A percentile compares a stretch with the other conserved stretches of the same genome.
Conservation (phyloP, 805 yeast species). For the Saccharomycopsis schoenii region DNA sequence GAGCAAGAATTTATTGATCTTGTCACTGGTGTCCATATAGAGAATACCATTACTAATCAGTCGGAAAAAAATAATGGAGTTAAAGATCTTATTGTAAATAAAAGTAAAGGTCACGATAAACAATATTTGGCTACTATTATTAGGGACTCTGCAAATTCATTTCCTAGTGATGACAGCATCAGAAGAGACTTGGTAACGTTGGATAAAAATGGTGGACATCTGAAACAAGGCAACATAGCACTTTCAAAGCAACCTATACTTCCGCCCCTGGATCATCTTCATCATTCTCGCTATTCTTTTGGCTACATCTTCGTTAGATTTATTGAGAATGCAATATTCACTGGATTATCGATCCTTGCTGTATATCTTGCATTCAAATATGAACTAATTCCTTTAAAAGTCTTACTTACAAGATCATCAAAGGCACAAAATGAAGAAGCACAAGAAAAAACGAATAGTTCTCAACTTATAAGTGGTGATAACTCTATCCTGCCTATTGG, state of each 20-base stretch:
- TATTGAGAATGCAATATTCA: constrained; percentile 42
- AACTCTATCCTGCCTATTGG: background rate
- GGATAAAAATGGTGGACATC: background rate
- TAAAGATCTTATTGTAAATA: background rate
- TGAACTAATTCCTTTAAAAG: constrained; percentile 28
- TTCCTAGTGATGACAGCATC: constrained; percentile 1
- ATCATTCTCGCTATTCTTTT: constrained; percentile 5
- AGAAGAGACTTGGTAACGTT: background rate
- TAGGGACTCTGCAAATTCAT: background rate
- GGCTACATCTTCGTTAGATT: constrained; percentile 25
- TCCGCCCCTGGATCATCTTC: background rate
- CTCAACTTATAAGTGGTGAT: background rate
- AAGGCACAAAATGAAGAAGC: constrained; percentile 1
- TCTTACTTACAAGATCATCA: background rate
- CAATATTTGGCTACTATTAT: background rate
- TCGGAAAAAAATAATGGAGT: background rate
- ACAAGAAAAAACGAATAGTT: background rate
- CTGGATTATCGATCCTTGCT: constrained; percentile 29
- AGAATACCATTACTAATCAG: constrained; percentile 12
- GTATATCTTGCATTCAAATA: constrained; percentile 30
- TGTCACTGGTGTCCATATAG: constrained; percentile 42
- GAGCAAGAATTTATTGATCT: constrained; percentile 30
- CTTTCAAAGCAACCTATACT: background rate
- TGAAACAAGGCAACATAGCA: background rate
- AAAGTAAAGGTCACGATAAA: background rate